A percentile compares a stretch with the other conserved stretches of the same genome.
These are phyloP conservation scores for Ormosia semicastrata DNA, from an alignment of 306 rosid genomes.

Conservation along the genomic window DNA sequence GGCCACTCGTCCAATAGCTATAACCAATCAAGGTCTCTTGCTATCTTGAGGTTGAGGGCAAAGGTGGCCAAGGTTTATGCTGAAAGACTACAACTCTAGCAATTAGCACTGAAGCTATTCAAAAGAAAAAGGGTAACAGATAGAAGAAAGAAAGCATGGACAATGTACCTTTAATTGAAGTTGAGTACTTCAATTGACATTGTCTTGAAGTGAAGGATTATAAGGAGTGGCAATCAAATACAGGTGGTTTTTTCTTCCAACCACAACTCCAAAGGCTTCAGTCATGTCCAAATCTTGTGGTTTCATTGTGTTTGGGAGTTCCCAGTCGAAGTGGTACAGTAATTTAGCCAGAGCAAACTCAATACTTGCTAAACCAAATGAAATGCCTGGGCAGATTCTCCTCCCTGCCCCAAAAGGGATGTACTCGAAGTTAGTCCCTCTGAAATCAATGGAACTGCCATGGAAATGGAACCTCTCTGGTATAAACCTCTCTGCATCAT, in stretches of 20 bases:
- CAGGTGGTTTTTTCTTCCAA: constrained; percentile 17
- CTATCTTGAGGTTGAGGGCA: too few relatives aligned
- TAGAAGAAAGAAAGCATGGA: too few relatives aligned
- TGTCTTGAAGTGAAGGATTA: not conserved
- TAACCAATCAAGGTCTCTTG: too few relatives aligned
- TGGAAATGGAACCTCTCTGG: constrained; percentile 32
- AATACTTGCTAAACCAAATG: constrained; percentile 27
- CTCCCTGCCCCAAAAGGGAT: constrained; percentile 38
- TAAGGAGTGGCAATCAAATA: constrained; percentile 28
- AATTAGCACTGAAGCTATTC: too few relatives aligned
- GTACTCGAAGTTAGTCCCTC: constrained; percentile 19
- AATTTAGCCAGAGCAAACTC: constrained; percentile 23
- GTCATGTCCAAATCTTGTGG: constrained; percentile 33
- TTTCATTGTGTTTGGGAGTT: constrained; percentile 17
- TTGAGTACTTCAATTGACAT: not conserved
- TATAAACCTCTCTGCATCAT: constrained; percentile 28
- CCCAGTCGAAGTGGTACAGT: constrained; percentile 30
- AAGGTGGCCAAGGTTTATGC: too few relatives aligned
- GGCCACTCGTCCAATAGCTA: too few relatives aligned
- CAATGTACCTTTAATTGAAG: too few relatives aligned
- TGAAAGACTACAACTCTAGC: too few relatives aligned
- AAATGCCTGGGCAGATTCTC: constrained; percentile 30
- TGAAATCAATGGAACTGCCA: not conserved
- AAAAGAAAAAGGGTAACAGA: too few relatives aligned
- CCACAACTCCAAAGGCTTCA: constrained; percentile 22